Percentiles rank a stretch among this genome's conserved stretches.
These are phyloP conservation scores for Cucurbita maxima DNA, from an alignment of 306 rosid species.

Conservation along the genomic window DNA sequence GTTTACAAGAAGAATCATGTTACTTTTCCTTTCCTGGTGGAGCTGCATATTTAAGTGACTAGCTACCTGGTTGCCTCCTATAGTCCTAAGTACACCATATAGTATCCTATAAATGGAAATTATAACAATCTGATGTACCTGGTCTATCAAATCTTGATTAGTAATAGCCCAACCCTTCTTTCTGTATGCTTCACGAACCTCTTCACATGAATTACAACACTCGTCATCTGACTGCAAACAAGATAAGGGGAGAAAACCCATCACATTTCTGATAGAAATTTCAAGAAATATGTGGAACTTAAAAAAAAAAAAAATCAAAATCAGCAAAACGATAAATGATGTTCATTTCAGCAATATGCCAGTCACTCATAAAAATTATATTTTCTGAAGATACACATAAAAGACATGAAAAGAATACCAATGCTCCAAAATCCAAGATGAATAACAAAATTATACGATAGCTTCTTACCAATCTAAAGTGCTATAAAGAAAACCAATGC, in stretches of 20 bases:
- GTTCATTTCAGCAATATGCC: neutral
- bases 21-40: neutral
- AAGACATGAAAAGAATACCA: neutral
- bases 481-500: neutral
- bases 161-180: constrained; percentile 84
- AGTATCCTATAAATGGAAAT: neutral
- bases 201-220: constrained; percentile 87
- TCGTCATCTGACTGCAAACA: constrained; percentile 65
- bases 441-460: neutral
- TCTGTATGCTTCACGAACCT: constrained; percentile 78
- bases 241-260: constrained; percentile 5
- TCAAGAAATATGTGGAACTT: neutral
- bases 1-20: neutral
- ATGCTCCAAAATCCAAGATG: neutral
- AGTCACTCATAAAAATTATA: neutral
- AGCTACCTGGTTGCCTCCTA: neutral
- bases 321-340: neutral
- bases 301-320: neutral
- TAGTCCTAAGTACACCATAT: neutral
- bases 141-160: constrained; percentile 72
- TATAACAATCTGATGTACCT: constrained; percentile 26
- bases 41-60: neutral
- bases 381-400: neutral
- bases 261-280: neutral
- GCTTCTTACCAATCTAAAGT: neutral